Percentiles rank a stretch among this genome's conserved stretches.
phyloP scores from a whole-genome alignment of 2,329 filamentous ascomycete genomes.

The Alternaria consortialis region DNA sequence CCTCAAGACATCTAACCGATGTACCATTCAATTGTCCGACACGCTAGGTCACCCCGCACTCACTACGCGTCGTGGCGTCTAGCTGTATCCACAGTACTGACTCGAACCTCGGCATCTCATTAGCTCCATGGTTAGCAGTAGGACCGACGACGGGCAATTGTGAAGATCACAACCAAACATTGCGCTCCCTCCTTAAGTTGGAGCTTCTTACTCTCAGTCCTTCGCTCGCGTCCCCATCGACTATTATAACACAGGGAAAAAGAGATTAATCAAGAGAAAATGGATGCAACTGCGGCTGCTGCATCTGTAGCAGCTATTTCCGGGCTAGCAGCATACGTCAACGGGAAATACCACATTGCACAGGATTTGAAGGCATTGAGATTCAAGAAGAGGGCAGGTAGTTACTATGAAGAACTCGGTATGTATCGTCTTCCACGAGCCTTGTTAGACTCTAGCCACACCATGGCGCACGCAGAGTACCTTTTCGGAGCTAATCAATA shows the following conservation, averaged over 20 bases:
- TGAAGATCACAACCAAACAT: conserved; percentile 1
- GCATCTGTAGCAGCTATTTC: conserved; percentile 42
- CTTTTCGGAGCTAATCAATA: conserved; percentile 1
- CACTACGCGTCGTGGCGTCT: conserved; percentile 3
- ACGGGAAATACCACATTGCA: conserved; percentile 72
- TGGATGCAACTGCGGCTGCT: conserved; percentile 33
- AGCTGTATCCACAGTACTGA: conserved; percentile 6
- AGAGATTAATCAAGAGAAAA: conserved; percentile 7
- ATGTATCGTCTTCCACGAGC: conserved; percentile 7
- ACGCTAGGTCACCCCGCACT: conserved; percentile 23
- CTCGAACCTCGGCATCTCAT: conserved; percentile 34
- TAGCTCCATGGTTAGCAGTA: neutral
- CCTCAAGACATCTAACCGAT: neutral
- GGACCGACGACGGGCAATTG: neutral
- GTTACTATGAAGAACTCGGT: conserved; percentile 40
- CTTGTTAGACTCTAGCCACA: neutral
- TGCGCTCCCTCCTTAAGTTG: neutral
- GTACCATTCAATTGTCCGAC: neutral
- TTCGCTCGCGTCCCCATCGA: neutral
- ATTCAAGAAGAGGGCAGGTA: conserved; percentile 50
- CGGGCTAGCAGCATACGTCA: conserved; percentile 66
- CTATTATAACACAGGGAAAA: neutral
- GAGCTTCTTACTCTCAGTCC: neutral
- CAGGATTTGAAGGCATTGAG: conserved; percentile 66
- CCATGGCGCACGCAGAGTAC: no score